phyloP scores from a whole-genome alignment of 1,139 yeast species.

The Geotrichum candidum region DNA sequence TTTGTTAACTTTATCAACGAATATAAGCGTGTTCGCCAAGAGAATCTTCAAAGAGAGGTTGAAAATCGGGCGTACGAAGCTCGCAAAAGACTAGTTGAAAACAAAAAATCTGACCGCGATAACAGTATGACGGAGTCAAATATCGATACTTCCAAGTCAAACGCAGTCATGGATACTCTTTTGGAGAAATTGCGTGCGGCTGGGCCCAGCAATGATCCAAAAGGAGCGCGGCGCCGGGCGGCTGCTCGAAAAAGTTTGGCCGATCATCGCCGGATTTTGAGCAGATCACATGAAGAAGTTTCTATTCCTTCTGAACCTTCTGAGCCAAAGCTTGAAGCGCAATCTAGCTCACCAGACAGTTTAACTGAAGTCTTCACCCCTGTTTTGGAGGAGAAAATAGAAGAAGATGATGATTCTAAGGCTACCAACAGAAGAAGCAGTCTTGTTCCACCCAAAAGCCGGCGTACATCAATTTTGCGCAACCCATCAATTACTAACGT shows the following conservation, averaged over 20 bases:
- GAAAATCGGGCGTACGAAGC: constrained; percentile 70
- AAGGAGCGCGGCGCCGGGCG: constrained; percentile 78
- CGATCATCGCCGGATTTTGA: constrained; percentile 23
- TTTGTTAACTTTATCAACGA: constrained; percentile 68
- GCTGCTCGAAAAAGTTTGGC: constrained; percentile 48
- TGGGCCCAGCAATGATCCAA: constrained; percentile 65
- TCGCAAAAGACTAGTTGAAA: constrained; percentile 58
- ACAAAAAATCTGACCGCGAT: constrained; percentile 29
- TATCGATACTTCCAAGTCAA: constrained; percentile 20
- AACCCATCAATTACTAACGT: constrained; percentile 39
- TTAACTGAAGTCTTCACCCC: not conserved
- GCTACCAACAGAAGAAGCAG: not conserved
- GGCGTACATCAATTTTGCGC: not conserved
- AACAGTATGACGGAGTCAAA: constrained; percentile 25
- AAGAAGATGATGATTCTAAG: not conserved
- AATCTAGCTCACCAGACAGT: not conserved
- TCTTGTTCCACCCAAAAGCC: not conserved
- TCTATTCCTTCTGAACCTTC: not conserved
- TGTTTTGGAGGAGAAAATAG: not conserved
- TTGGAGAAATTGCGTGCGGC: constrained; percentile 69
- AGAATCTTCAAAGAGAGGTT: constrained; percentile 74
- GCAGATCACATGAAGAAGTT: constrained; percentile 8
- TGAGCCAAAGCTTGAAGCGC: not conserved
- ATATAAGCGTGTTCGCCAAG: constrained; percentile 70
- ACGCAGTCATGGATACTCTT: constrained; percentile 61